phyloP scores from a whole-genome alignment of 805 yeast genomes.

The Myxozyma nipponensis region DNA sequence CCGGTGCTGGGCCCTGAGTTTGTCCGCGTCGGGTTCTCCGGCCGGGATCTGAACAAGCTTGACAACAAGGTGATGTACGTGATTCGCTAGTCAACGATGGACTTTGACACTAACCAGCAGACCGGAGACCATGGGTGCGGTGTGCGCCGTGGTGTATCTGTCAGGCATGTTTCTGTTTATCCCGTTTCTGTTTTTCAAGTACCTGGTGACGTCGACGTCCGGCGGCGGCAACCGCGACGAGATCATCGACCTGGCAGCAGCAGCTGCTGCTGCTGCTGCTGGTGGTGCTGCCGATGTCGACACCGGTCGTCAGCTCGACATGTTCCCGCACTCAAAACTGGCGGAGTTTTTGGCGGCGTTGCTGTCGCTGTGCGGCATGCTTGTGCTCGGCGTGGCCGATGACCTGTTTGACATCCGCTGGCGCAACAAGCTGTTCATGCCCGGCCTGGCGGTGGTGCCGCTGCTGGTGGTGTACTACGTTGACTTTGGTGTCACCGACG shows the following conservation, averaged over 20 bases:
- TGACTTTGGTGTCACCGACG: slow-evolving; percentile 87
- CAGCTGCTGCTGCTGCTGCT: slow-evolving; percentile 28
- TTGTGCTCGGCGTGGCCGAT: slow-evolving; percentile 84
- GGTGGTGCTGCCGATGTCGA: too few species aligned
- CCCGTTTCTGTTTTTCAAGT: slow-evolving; percentile 81
- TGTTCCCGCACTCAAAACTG: slow-evolving; percentile 71
- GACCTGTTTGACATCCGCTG: slow-evolving; percentile 94
- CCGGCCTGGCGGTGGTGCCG: slow-evolving; percentile 92
- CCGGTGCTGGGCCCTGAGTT: slow-evolving; percentile 68
- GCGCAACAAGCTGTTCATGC: slow-evolving; percentile 95
- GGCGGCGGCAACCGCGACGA: slow-evolving; percentile 57
- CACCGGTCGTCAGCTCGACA: slow-evolving; percentile 24
- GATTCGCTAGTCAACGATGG: background rate
- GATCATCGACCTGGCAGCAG: slow-evolving; percentile 28
- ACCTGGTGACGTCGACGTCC: slow-evolving; percentile 54
- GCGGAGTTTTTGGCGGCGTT: slow-evolving; percentile 84
- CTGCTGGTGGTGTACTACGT: slow-evolving; percentile 85
- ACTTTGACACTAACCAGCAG: slow-evolving; percentile 31
- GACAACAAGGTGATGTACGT: slow-evolving; percentile 48
- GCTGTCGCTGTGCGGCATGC: slow-evolving; percentile 75
- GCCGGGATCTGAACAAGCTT: slow-evolving; percentile 77
- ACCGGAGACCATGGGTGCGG: slow-evolving; percentile 92
- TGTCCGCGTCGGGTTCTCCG: slow-evolving; percentile 74
- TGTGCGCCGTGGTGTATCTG: slow-evolving; percentile 75
- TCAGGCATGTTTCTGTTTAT: slow-evolving; percentile 78